Evolutionary conservation across 2,329 filamentous ascomycete genomes (phyloP).

Genomic region (Claviceps sp.): DNA sequence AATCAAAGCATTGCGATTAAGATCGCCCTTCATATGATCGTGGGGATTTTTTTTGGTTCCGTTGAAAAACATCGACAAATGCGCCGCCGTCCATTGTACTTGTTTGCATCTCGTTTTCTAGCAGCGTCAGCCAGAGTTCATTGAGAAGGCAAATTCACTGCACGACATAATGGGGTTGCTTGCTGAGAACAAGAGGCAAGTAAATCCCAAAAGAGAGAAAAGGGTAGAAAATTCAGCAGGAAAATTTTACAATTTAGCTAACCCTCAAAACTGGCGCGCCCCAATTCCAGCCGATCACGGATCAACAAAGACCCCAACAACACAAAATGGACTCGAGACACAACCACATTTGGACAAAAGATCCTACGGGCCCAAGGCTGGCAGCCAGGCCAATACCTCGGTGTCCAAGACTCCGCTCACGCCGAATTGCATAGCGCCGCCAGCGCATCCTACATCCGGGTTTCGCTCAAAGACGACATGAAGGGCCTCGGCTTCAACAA

Average conservation of each 20-base stretch:
- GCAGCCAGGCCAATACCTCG: conserved; percentile 73
- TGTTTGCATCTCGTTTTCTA: neutral
- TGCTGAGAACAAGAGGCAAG: conserved; percentile 22
- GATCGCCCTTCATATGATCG: neutral
- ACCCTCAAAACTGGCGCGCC: neutral
- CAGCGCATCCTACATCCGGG: conserved; percentile 74
- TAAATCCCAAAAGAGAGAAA: neutral
- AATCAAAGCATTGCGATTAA: conserved; percentile 1
- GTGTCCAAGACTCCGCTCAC: conserved; percentile 63
- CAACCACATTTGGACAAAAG: conserved; percentile 72
- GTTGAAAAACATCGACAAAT: neutral
- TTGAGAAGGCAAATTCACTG: neutral
- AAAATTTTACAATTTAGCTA: neutral
- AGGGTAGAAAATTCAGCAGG: neutral
- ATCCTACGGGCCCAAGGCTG: conserved; percentile 84
- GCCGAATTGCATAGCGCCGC: conserved; percentile 64
- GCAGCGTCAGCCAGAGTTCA: neutral
- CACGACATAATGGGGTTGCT: conserved; percentile 22
- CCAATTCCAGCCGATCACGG: conserved; percentile 35
- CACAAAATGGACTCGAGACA: conserved; percentile 78
- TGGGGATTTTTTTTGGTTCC: neutral
- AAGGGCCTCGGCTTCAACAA: conserved; percentile 76
- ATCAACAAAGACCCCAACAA: conserved; percentile 91
- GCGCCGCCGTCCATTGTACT: too few species aligned
- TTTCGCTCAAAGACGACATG: conserved; percentile 79